Base-by-base conservation (phyloP, 345 rosid species). In the Barbarea vulgaris region DNA sequence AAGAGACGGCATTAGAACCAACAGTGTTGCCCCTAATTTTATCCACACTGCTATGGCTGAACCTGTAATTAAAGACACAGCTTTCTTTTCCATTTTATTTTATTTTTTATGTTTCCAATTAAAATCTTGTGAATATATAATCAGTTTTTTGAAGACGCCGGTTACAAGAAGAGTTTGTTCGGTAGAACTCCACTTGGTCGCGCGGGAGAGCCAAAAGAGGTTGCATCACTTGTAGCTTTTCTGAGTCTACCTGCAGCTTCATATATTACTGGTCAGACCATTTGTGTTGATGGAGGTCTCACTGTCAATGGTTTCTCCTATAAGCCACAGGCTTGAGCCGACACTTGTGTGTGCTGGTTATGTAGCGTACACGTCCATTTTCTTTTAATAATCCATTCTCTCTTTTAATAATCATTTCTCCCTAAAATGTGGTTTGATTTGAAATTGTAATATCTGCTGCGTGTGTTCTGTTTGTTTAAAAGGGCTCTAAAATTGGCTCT, bases 231-330 rank as follows among this genome's bases (percentile, higher is more conserved):
- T 6, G 67, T 59, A 27, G 67, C 14, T 12, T 71, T 59, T 8
- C 13, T 59, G 18, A 47, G 59, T 48, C 50, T 71, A 22, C 59
- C 75, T 18, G 67, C 75, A 15, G 67, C 75, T 22, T 59, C 67
- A 0, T 71, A 71, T 12, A 61, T 72, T 37, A 61, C 76, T 61
- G 76, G 76, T 12, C 76, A 72, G 28, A 72, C 69, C 41, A 72
- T 72, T 61, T 72, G 60, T 50, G 69, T 72, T 17, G 76, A 72
- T 61, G 76, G 76, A 48, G 76, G 69, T 50, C 51, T 72, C 52
- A 34, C 60, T 4, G 30, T 72, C 1, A 72, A 72, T 25, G 69
- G 76, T 3, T 36, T 72, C 30, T 33, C 75, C 13, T 71, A 60
- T 50, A 10, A 48, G 15, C 75, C 50, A 59, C 39, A 60, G 0